Base-by-base conservation (phyloP, 768 basidiomycete species). In the Tulasnella calospora region DNA sequence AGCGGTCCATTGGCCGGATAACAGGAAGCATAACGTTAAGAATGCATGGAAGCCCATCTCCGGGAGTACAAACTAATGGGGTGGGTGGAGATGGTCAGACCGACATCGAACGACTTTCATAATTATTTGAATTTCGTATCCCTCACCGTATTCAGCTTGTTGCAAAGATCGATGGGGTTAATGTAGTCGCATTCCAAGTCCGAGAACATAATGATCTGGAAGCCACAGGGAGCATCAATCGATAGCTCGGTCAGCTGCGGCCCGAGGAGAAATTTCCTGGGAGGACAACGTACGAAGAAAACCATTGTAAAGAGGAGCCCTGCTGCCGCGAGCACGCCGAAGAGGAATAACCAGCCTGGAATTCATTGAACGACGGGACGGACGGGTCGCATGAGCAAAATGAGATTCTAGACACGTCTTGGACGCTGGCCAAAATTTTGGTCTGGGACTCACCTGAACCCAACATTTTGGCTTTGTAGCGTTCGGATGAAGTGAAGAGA, bases 151-250 rank as follows among this genome's bases (percentile, higher is more conserved):
- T 99, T 99, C 82, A 99, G 91, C 88, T 98, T 98, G 87, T 99
- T 99, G 87, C 98, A 99, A 51, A 99, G 91, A 85, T 99, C 98
- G 90, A 99, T 99, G 74, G 98, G 98, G 86, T 99, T 99, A 88
- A 99, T 97, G 87, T 98, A 99, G 89, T 98, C 96, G 88, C 95
- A 98, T 87, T 98, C 97, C 83, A 99, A 87, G 87, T 99, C 98
- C 67, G 96, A 98, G 88, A 99, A 99, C 97, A 98, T 99, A 88
- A 99, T 99, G 83, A 99, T 98, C 97, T 99, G 80, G 71, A 35
- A 46, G 71, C 23, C 30, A 27, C 38, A n/a, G 38, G 38, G 23
- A 40, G 38, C 38, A 46, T 13, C 36, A n/a, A 35, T 73, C 30
- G 23, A 44, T 40, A 15, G 21, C 71, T 30, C 69, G 2, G 71